These are phyloP conservation scores for Dichomitus squalens DNA, from an alignment of 1,284 basidiomycete genomes.

Conservation along the genomic window DNA sequence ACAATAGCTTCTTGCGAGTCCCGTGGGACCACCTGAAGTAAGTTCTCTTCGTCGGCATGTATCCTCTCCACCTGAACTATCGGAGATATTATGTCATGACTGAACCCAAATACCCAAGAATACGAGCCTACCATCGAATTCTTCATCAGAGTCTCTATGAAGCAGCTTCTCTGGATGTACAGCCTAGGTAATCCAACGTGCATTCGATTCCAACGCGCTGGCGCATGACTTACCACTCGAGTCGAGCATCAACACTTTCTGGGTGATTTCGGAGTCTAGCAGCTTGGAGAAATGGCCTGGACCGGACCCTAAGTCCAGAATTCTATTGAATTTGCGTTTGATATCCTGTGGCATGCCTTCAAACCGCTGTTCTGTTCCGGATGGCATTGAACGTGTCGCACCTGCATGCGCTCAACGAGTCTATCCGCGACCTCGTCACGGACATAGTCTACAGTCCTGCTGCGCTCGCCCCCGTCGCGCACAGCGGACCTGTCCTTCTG, in stretches of 20 bases:
- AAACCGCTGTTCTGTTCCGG: neutral
- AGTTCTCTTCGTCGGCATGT: slow-evolving; percentile 77
- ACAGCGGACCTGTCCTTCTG: slow-evolving; percentile 82
- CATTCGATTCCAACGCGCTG: neutral
- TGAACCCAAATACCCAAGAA: neutral
- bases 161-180: slow-evolving; percentile 56
- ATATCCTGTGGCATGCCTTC: slow-evolving; percentile 68
- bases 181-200: neutral
- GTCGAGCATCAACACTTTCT: slow-evolving; percentile 87
- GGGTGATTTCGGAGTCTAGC: slow-evolving; percentile 71
- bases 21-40: slow-evolving; percentile 63
- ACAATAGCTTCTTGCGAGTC: slow-evolving; percentile 92
- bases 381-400: slow-evolving; percentile 31
- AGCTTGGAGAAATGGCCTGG: slow-evolving; percentile 90
- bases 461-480: slow-evolving; percentile 59
- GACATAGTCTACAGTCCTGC: slow-evolving; percentile 89
- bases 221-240: slow-evolving; percentile 64
- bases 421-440: slow-evolving; percentile 89
- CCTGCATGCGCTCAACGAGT: slow-evolving; percentile 88
- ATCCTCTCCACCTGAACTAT: slow-evolving; percentile 74
- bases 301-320: slow-evolving; percentile 95
- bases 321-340: slow-evolving; percentile 77
- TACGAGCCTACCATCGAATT: slow-evolving; percentile 69
- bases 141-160: slow-evolving; percentile 70
- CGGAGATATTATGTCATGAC: neutral